These are phyloP conservation scores for Chytriomyces hyalinus DNA, from an alignment of 192 early-diverging fungal genomes.

Conservation along the genomic window DNA sequence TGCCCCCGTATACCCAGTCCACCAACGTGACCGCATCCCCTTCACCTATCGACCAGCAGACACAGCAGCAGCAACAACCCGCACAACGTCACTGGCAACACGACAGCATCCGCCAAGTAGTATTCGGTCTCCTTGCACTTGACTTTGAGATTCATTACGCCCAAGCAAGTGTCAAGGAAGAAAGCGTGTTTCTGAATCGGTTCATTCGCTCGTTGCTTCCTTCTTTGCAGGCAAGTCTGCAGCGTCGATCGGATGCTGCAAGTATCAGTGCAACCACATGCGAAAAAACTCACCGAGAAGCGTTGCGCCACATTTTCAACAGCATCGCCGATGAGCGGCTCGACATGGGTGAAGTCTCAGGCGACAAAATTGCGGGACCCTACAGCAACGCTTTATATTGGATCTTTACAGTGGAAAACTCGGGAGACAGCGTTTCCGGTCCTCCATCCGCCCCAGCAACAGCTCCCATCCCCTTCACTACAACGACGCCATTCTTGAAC, in stretches of 20 bases:
- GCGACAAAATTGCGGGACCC: background rate
- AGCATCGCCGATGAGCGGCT: slow-evolving; percentile 18
- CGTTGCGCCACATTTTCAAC: background rate
- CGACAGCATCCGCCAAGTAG: slow-evolving; percentile 19
- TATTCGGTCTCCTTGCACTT: slow-evolving; percentile 21
- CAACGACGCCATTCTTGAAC: slow-evolving; percentile 27
- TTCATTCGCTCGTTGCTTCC: slow-evolving; percentile 10
- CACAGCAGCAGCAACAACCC: background rate
- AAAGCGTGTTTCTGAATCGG: slow-evolving; percentile 9
- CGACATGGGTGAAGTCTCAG: slow-evolving; percentile 11
- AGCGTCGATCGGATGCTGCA: background rate
- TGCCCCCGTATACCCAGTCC: slow-evolving; percentile 7
- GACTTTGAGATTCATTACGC: slow-evolving; percentile 28
- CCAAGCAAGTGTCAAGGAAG: slow-evolving; percentile 5
- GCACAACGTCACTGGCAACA: slow-evolving; percentile 24
- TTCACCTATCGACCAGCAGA: background rate
- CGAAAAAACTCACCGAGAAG: slow-evolving; percentile 4
- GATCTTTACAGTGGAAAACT: slow-evolving; percentile 10
- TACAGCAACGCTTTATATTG: slow-evolving; percentile 1
- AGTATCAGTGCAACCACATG: background rate
- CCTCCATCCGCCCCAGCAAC: background rate
- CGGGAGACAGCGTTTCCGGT: background rate
- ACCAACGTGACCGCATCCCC: background rate
- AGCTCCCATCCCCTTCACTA: background rate
- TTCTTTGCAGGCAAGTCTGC: background rate